phyloP scores from a whole-genome alignment of 352 stramenopile species.

The Pythium apleroticum region DNA sequence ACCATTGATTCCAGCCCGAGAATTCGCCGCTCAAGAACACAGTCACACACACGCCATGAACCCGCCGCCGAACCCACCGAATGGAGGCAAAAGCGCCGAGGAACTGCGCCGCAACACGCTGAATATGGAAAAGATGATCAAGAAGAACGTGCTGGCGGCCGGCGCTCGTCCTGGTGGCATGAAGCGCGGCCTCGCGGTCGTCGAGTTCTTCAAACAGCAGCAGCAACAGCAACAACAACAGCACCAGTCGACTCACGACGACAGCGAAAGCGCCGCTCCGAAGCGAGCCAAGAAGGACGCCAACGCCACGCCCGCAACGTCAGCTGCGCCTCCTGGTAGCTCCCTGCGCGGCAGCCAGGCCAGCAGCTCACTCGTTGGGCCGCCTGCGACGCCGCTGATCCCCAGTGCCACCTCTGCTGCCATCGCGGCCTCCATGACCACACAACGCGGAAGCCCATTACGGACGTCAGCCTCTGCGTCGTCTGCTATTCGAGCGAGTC shows the following conservation, averaged over 20 bases:
- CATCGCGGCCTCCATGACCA: not conserved
- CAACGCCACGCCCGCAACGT: not conserved
- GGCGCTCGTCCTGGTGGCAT: conserved; percentile 42
- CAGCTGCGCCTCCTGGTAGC: not conserved
- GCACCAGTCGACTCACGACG: conserved; percentile 1
- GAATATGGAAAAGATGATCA: conserved; percentile 89
- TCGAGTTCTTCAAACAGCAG: conserved; percentile 77
- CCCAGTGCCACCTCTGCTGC: conserved; percentile 1
- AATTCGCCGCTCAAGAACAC: conserved; percentile 2
- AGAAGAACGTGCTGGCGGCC: conserved; percentile 69
- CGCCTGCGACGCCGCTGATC: conserved; percentile 18
- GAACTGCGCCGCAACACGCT: conserved; percentile 59
- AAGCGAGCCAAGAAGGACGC: conserved; percentile 20
- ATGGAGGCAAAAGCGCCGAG: conserved; percentile 32
- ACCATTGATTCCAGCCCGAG: not conserved
- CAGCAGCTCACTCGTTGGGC: conserved; percentile 17
- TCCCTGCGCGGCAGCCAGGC: conserved; percentile 3
- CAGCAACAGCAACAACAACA: conserved; percentile 44
- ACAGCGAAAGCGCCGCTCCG: not conserved
- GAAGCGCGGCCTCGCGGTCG: conserved; percentile 69
- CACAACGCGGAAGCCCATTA: conserved; percentile 20
- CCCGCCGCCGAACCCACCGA: conserved; percentile 2
- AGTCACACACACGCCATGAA: conserved; percentile 9
- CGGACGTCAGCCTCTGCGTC: conserved; percentile 1
- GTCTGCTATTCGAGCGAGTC: conserved; percentile 16